Conservation (phyloP, 2,329 filamentous ascomycete genomes). For the Alternaria brassicicola region DNA sequence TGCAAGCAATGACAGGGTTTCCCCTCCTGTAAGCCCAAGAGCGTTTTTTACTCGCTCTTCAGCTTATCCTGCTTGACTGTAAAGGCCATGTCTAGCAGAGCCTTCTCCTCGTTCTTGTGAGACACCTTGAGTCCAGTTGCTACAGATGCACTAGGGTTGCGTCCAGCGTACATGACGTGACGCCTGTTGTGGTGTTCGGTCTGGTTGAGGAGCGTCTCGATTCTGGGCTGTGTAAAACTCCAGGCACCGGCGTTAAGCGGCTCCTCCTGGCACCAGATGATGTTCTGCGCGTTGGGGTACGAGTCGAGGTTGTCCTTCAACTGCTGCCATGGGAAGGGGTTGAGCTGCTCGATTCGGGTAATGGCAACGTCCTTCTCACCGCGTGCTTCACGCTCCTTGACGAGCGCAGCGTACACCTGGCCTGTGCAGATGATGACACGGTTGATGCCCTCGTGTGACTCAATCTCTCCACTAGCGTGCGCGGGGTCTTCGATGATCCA, state of each 20-base stretch:
- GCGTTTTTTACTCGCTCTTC: slow-evolving; percentile 63
- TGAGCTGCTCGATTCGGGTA: slow-evolving; percentile 94
- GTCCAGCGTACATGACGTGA: slow-evolving; percentile 96
- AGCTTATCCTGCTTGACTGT: slow-evolving; percentile 68
- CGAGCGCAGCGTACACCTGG: slow-evolving; percentile 88
- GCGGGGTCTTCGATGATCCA: slow-evolving; percentile 94
- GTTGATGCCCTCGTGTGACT: slow-evolving; percentile 82
- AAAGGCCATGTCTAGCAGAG: slow-evolving; percentile 72
- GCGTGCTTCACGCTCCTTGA: slow-evolving; percentile 88
- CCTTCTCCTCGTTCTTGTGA: slow-evolving; percentile 92
- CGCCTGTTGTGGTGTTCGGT: slow-evolving; percentile 92
- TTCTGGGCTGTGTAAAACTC: slow-evolving; percentile 95
- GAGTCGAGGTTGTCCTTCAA: slow-evolving; percentile 94
- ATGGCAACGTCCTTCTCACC: slow-evolving; percentile 89
- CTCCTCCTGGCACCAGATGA: slow-evolving; percentile 98
- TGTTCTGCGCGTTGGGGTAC: slow-evolving; percentile 97
- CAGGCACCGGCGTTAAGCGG: slow-evolving; percentile 96
- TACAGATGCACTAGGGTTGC: slow-evolving; percentile 90
- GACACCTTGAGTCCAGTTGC: slow-evolving; percentile 88
- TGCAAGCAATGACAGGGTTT: slow-evolving; percentile 15
- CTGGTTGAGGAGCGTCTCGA: slow-evolving; percentile 94
- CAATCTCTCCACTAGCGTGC: slow-evolving; percentile 77
- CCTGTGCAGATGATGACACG: slow-evolving; percentile 94
- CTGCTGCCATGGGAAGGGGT: slow-evolving; percentile 98
- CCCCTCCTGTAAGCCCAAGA: neutral